A percentile compares a stretch with the other conserved stretches of the same genome.
These are phyloP conservation scores for Oryza brachyantha DNA, from an alignment of 176 grass and related monocot species.

Conservation along the genomic window DNA sequence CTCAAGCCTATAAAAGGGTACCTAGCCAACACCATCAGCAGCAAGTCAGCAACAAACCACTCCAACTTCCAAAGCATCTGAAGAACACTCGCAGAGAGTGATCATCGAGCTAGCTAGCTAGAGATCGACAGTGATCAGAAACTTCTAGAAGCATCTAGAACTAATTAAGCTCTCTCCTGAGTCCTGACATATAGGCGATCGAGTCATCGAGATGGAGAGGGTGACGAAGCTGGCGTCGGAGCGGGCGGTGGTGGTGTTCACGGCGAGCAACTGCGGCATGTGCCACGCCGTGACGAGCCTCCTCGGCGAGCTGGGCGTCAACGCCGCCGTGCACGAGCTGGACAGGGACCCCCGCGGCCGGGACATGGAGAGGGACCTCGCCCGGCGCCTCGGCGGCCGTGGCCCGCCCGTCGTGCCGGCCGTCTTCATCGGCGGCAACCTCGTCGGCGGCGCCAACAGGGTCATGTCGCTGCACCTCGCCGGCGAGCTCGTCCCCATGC, in stretches of 20 bases:
- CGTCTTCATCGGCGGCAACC: slow-evolving; percentile 49
- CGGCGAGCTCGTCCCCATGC: slow-evolving; percentile 54
- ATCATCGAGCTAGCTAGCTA: too few species aligned
- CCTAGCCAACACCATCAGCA: too few species aligned
- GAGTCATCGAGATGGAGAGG: slow-evolving; percentile 39
- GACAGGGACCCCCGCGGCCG: slow-evolving; percentile 50
- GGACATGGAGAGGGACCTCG: slow-evolving; percentile 62
- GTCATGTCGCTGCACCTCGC: slow-evolving; percentile 55
- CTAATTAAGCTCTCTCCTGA: too few species aligned
- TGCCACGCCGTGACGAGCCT: slow-evolving; percentile 58
- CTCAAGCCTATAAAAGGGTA: too few species aligned
- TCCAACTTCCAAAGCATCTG: too few species aligned
- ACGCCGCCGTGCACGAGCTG: slow-evolving; percentile 51
- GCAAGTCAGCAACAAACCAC: too few species aligned
- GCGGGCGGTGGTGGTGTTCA: slow-evolving; percentile 67
- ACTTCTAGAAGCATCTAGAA: too few species aligned
- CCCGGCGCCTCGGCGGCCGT: slow-evolving; percentile 32
- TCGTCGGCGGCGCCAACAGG: slow-evolving; percentile 45
- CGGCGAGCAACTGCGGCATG: slow-evolving; percentile 58
- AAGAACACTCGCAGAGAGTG: too few species aligned
- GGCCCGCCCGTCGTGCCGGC: slow-evolving; percentile 23
- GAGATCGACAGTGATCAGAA: too few species aligned
- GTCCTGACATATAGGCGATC: too few species aligned
- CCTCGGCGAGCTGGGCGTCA: slow-evolving; percentile 47
- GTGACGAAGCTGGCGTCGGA: slow-evolving; percentile 59